Conservation (phyloP, 768 basidiomycete species). For the Infundibulicybe gibba region DNA sequence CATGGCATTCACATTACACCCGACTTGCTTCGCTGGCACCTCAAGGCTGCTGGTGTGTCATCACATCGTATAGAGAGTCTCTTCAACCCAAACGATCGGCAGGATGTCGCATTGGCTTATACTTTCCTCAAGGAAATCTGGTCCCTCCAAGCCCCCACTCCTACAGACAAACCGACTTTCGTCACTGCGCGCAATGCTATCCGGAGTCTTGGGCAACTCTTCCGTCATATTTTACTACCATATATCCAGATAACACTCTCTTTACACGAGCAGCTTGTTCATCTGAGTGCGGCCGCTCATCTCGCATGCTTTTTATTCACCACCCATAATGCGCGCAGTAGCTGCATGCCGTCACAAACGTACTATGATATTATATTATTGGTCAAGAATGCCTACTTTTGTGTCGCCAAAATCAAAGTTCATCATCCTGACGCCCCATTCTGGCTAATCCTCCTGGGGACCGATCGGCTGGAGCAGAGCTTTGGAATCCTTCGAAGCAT, state of each 20-base stretch:
- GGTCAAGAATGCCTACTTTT: constrained; percentile 35
- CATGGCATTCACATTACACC: constrained; percentile 19
- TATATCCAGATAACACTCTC: constrained; percentile 23
- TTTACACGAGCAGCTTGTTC: constrained; percentile 26
- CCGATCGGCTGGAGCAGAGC: constrained; percentile 27
- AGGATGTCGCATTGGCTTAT: constrained; percentile 25
- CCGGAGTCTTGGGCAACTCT: constrained; percentile 12
- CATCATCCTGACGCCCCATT: constrained; percentile 26
- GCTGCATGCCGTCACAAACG: constrained; percentile 19
- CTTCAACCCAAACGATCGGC: constrained; percentile 25
- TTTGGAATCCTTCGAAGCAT: constrained; percentile 32
- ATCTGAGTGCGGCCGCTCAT: constrained; percentile 30
- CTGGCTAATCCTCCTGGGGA: constrained; percentile 33
- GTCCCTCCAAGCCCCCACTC: constrained; percentile 12
- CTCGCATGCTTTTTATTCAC: constrained; percentile 16
- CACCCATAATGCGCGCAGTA: background rate
- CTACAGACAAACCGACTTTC: constrained; percentile 11
- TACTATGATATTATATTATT: constrained; percentile 29
- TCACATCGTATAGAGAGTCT: constrained; percentile 8
- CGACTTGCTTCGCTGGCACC: constrained; percentile 15
- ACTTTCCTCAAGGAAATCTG: constrained; percentile 20
- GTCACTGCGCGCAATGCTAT: constrained; percentile 15
- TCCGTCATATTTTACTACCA: constrained; percentile 20
- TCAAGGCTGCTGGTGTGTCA: constrained; percentile 7
- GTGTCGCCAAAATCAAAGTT: constrained; percentile 31